These are phyloP conservation scores for Litsea cubeba DNA, from an alignment of 164 flowering plant genomes.

Conservation along the genomic window DNA sequence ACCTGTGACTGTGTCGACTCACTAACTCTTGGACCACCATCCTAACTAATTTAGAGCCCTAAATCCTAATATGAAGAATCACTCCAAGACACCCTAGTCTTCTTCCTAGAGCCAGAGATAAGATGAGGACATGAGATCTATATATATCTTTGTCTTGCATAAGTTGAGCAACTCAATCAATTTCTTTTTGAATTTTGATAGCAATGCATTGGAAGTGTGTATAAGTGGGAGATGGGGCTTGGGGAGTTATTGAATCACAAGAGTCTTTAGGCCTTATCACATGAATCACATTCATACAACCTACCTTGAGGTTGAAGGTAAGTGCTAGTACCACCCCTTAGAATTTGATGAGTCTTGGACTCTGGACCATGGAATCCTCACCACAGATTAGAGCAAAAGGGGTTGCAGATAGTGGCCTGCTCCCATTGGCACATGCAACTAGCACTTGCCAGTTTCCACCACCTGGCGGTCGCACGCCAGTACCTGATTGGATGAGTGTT, in stretches of 20 bases:
- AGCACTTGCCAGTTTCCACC: neutral
- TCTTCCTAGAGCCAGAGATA: neutral
- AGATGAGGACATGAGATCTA: neutral
- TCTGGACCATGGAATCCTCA: neutral
- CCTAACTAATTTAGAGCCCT: too few species aligned
- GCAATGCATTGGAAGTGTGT: neutral
- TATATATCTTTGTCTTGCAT: neutral
- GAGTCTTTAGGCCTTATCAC: neutral
- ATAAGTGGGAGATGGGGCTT: too few species aligned
- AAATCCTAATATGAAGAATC: too few species aligned
- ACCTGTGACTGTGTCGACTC: too few species aligned
- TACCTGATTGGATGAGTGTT: neutral
- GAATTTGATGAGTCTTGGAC: neutral
- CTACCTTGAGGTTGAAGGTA: neutral
- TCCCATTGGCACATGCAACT: neutral
- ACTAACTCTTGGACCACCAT: too few species aligned
- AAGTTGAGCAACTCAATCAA: conserved; percentile 1
- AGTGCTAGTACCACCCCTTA: neutral
- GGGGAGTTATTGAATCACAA: neutral
- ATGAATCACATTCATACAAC: neutral
- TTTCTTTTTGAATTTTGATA: neutral
- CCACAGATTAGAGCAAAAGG: neutral
- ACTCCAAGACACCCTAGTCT: too few species aligned
- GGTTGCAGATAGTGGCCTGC: neutral
- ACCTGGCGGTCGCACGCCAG: neutral